A percentile compares a stretch with the other conserved stretches of the same genome.
These are phyloP conservation scores for Ophiocordyceps australis DNA, from an alignment of 2,329 filamentous ascomycete genomes.

Conservation along the genomic window DNA sequence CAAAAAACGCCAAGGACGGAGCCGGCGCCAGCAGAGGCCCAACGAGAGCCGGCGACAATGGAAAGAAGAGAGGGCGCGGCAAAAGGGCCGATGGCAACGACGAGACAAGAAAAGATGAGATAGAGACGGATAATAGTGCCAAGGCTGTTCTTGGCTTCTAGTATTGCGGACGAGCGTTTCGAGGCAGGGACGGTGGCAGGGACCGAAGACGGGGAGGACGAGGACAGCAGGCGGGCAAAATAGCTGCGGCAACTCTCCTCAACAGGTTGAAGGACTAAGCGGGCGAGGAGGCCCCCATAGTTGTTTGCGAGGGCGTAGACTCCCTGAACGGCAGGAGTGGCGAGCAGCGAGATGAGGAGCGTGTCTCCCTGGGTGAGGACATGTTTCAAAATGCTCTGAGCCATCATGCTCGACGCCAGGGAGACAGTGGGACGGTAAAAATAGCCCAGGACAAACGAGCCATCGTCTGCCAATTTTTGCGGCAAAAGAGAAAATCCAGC, in stretches of 20 bases:
- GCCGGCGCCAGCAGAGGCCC: constrained; percentile 57
- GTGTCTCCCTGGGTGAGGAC: constrained; percentile 89
- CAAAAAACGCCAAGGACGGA: constrained; percentile 64
- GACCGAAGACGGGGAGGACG: constrained; percentile 6
- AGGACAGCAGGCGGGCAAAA: constrained; percentile 60
- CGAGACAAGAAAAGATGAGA: constrained; percentile 49
- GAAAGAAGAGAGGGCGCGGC: constrained; percentile 56
- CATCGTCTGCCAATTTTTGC: constrained; percentile 12
- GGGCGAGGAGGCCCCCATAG: constrained; percentile 76
- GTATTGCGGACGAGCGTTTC: constrained; percentile 11
- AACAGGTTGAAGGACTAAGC: constrained; percentile 83
- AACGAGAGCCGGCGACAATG: constrained; percentile 59
- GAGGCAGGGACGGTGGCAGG: constrained; percentile 4
- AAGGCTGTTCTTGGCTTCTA: constrained; percentile 32
- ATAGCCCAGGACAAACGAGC: constrained; percentile 31
- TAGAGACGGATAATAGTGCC: constrained; percentile 54
- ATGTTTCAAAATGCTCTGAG: constrained; percentile 83
- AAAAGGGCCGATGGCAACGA: constrained; percentile 54
- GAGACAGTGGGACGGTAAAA: constrained; percentile 55
- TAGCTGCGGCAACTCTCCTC: constrained; percentile 86
- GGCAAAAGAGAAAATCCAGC: constrained; percentile 54
- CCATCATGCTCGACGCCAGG: constrained; percentile 65
- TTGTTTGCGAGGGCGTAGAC: constrained; percentile 88
- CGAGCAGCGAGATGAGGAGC: constrained; percentile 63
- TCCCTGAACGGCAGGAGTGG: constrained; percentile 66